phyloP scores from a whole-genome alignment of 1,139 yeast genomes.

The Saccharomyces hybrid region DNA sequence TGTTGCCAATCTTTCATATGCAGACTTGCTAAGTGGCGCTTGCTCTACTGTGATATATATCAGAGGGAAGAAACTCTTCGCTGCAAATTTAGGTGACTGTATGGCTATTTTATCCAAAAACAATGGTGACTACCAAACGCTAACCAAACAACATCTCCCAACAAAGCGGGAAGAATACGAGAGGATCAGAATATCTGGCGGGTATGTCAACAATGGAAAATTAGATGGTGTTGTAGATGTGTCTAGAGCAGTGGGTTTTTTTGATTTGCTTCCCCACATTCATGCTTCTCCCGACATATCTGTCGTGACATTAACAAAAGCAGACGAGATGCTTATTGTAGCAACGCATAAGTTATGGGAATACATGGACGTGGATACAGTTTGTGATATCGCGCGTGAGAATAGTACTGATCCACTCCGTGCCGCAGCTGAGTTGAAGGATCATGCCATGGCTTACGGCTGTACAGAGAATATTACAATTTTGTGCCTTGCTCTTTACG shows the following conservation, averaged over 20 bases:
- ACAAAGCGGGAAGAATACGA: slow-evolving; percentile 74
- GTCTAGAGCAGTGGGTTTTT: slow-evolving; percentile 89
- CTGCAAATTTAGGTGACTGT: slow-evolving; percentile 89
- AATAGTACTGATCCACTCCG: slow-evolving; percentile 77
- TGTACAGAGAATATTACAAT: slow-evolving; percentile 78
- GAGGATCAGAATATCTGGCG: slow-evolving; percentile 84
- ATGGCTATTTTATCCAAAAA: slow-evolving; percentile 72
- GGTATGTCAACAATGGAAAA: slow-evolving; percentile 79
- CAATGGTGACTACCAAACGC: slow-evolving; percentile 67
- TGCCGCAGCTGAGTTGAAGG: slow-evolving; percentile 90
- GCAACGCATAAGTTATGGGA: slow-evolving; percentile 88
- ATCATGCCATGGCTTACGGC: slow-evolving; percentile 90
- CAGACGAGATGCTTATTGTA: slow-evolving; percentile 76
- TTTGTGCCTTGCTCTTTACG: slow-evolving; percentile 62
- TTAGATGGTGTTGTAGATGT: slow-evolving; percentile 77
- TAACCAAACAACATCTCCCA: slow-evolving; percentile 81
- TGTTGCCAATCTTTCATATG: slow-evolving; percentile 38
- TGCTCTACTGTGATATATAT: slow-evolving; percentile 77
- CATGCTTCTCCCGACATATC: slow-evolving; percentile 81
- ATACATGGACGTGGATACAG: slow-evolving; percentile 69
- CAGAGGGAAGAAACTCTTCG: slow-evolving; percentile 58
- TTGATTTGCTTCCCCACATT: slow-evolving; percentile 77
- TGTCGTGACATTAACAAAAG: slow-evolving; percentile 51
- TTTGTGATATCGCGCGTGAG: slow-evolving; percentile 83
- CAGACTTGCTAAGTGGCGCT: slow-evolving; percentile 79